Conservation (phyloP, 2,329 filamentous ascomycete genomes). For the Trichoderma koningii region DNA sequence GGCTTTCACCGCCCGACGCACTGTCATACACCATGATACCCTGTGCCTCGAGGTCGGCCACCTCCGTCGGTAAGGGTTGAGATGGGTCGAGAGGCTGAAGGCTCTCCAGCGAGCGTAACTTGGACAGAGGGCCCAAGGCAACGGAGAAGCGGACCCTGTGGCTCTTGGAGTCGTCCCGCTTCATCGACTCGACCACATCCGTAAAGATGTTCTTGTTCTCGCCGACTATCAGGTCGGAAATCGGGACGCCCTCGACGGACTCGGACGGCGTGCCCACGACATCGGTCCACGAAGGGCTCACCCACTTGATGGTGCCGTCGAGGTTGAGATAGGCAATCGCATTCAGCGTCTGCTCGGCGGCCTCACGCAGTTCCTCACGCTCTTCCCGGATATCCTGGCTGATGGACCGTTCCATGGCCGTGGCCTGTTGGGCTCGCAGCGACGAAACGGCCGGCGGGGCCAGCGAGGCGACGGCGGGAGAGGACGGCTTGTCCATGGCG, state of each 20-base stretch:
- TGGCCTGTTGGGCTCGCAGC: slow-evolving; percentile 52
- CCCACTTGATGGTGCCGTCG: slow-evolving; percentile 89
- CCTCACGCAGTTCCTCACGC: slow-evolving; percentile 89
- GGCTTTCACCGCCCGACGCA: slow-evolving; percentile 80
- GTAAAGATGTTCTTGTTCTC: slow-evolving; percentile 80
- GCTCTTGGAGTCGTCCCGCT: slow-evolving; percentile 88
- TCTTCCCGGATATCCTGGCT: slow-evolving; percentile 92
- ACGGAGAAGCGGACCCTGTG: slow-evolving; percentile 84
- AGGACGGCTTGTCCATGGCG: slow-evolving; percentile 49
- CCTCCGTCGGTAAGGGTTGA: slow-evolving; percentile 41
- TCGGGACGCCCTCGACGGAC: slow-evolving; percentile 71
- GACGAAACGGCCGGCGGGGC: slow-evolving; percentile 57
- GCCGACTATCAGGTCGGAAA: slow-evolving; percentile 76
- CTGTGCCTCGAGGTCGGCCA: slow-evolving; percentile 86
- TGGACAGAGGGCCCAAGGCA: slow-evolving; percentile 68
- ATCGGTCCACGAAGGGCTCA: slow-evolving; percentile 93
- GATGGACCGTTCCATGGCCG: slow-evolving; percentile 65
- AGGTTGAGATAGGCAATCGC: slow-evolving; percentile 93
- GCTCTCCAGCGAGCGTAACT: slow-evolving; percentile 54
- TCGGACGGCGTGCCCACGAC: slow-evolving; percentile 80
- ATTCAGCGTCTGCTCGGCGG: slow-evolving; percentile 93
- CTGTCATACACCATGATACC: slow-evolving; percentile 98
- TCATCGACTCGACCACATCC: slow-evolving; percentile 83
- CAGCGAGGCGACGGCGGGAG: slow-evolving; percentile 39
- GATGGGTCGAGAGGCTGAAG: slow-evolving; percentile 44